Evolutionary conservation across 345 rosid genomes (phyloP), one percentile per base, ranked within the genome.

Genomic region (Rhodamnia rubescens): DNA sequence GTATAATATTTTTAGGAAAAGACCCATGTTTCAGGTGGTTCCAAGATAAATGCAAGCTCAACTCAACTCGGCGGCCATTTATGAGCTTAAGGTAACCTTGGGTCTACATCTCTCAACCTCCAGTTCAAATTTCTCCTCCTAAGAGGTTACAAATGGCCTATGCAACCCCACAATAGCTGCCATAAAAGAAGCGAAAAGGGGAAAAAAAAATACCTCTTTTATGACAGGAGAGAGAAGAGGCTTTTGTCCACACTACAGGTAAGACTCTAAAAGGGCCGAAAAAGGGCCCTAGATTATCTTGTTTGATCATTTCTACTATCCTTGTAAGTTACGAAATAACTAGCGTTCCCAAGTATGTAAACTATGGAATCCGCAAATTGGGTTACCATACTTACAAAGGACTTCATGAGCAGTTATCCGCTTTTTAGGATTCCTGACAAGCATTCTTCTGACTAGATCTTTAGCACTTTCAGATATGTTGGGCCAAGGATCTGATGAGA

Each of bases 401-500:
- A 94, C 98, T 93, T 94, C 95, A 83, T 93, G 93, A 54, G 96
- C 98, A 69, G 92, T 92, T 11, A 97, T 87, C 88, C 98, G 90
- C 86, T 85, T 90, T 84, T 84, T 91, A 1, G 94, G 95, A 88
- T 97, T 90, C 86, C 95, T 91, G 53, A 90, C 89, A 40, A 97
- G 98, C 97, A 97, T 93, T 86, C 90, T 94, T 75, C 89, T 91
- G 44, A 95, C 92, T 86, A 97, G 90, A 92, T 97, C 98, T 85
- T 95, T 95, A 13, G 98, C 99, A 84, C 94, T 91, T 50, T 90
- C 93, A 32, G 99, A 92, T 50, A 97, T 94, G 3, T 90, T 84
- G 89, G 98, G 97, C 99, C 99, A 97, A 44, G 99, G 99, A 87
- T 93, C 92, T 69, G 97, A 92, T 83, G 93, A 82, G 86, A 97